A percentile compares a stretch with the other conserved stretches of the same genome.
Conservation (phyloP, 2,329 filamentous ascomycete genomes). For the Hypoxylon sp. region DNA sequence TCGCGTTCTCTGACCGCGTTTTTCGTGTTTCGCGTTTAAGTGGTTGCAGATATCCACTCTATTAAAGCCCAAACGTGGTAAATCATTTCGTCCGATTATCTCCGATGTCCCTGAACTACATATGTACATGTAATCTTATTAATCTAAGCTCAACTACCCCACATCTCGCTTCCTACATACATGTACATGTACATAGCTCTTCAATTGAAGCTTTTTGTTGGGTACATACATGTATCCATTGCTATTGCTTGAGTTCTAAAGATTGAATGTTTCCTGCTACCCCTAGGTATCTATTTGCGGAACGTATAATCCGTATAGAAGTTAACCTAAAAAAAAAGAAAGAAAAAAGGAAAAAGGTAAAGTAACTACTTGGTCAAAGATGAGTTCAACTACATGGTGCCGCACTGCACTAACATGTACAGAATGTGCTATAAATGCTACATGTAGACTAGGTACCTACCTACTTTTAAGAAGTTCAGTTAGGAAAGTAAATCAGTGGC, state of each 20-base stretch:
- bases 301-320: too few relatives aligned
- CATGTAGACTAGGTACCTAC: too few relatives aligned
- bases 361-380: too few relatives aligned
- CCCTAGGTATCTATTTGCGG: too few relatives aligned
- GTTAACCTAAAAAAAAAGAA: background rate
- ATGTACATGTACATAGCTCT: too few relatives aligned
- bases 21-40: slow-evolving; percentile 43
- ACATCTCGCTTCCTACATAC: background rate
- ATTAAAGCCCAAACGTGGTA: slow-evolving; percentile 36
- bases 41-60: slow-evolving; percentile 40
- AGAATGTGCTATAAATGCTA: background rate
- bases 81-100: slow-evolving; percentile 29
- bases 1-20: slow-evolving; percentile 42
- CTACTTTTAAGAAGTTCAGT: too few relatives aligned
- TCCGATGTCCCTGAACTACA: slow-evolving; percentile 34
- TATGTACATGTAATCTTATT: slow-evolving; percentile 8
- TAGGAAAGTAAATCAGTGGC: too few relatives aligned
- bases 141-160: background rate
- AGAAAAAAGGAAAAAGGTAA: too few relatives aligned
- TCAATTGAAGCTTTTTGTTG: too few relatives aligned
- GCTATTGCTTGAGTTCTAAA: too few relatives aligned
- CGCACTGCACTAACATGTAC: background rate
- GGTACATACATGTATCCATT: too few relatives aligned
- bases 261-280: too few relatives aligned
- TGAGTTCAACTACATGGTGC: background rate